Conservation (phyloP, 257 asterid species). For the Nicotiana undulata region DNA sequence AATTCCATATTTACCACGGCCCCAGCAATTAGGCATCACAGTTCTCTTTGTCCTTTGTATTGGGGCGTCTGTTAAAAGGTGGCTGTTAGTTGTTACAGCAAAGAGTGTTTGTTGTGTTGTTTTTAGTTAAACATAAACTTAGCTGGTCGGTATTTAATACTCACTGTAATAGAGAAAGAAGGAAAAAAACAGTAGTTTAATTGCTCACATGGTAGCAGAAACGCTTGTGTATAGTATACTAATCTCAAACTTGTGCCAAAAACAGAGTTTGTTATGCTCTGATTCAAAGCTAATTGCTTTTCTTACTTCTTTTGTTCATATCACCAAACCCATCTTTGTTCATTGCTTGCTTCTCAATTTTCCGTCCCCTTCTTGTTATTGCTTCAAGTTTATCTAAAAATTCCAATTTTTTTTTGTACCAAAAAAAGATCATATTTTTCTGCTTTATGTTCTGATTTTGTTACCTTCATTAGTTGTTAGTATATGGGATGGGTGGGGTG, state of each 20-base stretch:
- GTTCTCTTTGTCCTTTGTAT: not conserved
- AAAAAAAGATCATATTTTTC: not conserved
- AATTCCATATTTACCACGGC: too few relatives aligned
- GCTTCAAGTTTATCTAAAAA: constrained; percentile 38
- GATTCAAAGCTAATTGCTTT: constrained; percentile 1
- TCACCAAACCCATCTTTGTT: constrained; percentile 21
- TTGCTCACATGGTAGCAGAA: constrained; percentile 49
- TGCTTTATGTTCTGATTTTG: constrained; percentile 18
- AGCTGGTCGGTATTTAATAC: constrained; percentile 21
- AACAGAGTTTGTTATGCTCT: constrained; percentile 6
- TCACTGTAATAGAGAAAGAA: not conserved
- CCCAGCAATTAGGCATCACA: not conserved
- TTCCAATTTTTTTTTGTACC: constrained; percentile 6
- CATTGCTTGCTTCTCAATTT: constrained; percentile 67
- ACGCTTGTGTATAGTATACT: constrained; percentile 55
- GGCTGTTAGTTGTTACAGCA: constrained; percentile 17
- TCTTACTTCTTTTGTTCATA: constrained; percentile 14
- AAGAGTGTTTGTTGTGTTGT: constrained; percentile 15
- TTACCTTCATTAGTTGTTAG: not conserved
- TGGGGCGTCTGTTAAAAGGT: not conserved
- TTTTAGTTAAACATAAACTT: constrained; percentile 8
- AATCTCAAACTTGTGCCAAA: constrained; percentile 23
- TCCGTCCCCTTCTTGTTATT: constrained; percentile 30
- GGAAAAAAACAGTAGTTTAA: constrained; percentile 18
- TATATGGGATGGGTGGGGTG: constrained; percentile 50